phyloP scores from a whole-genome alignment of 2,329 filamentous ascomycete genomes.

The Tolypocladium inflatum region DNA sequence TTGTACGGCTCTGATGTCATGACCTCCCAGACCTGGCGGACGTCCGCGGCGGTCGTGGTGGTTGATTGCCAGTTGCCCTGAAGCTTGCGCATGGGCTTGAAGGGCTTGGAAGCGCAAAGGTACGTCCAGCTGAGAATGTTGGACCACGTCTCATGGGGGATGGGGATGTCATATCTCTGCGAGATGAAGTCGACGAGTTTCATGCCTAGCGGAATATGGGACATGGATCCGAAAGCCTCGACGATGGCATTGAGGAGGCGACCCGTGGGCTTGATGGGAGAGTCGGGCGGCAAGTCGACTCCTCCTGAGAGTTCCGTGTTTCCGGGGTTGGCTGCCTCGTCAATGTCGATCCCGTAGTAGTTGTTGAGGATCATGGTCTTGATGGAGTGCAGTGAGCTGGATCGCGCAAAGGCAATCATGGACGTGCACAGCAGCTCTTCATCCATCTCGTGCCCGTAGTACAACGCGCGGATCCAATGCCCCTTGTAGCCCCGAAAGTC shows the following conservation, averaged over 20 bases:
- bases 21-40: constrained; percentile 45
- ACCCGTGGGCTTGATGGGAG: constrained; percentile 47
- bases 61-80: constrained; percentile 18
- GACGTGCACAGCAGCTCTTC: constrained; percentile 30
- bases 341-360: constrained; percentile 20
- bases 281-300: constrained; percentile 32
- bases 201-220: constrained; percentile 48
- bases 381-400: constrained; percentile 23
- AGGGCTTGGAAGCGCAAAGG: constrained; percentile 36
- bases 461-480: constrained; percentile 17
- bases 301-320: constrained; percentile 19
- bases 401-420: constrained; percentile 32
- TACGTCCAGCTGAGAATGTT: constrained; percentile 60
- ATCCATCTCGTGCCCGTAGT: constrained; percentile 18
- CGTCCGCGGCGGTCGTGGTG: constrained; percentile 28
- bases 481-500: constrained; percentile 13
- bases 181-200: constrained; percentile 55
- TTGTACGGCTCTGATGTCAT: constrained; percentile 52
- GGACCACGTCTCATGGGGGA: constrained; percentile 52
- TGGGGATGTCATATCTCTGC: constrained; percentile 43
- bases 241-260: constrained; percentile 57
- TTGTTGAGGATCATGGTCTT: constrained; percentile 20
- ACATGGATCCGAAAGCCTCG: constrained; percentile 58
- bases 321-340: constrained; percentile 8
- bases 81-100: constrained; percentile 23